Base-by-base conservation (phyloP, 208 protist species). In the Vickermania ingenoplastis region DNA sequence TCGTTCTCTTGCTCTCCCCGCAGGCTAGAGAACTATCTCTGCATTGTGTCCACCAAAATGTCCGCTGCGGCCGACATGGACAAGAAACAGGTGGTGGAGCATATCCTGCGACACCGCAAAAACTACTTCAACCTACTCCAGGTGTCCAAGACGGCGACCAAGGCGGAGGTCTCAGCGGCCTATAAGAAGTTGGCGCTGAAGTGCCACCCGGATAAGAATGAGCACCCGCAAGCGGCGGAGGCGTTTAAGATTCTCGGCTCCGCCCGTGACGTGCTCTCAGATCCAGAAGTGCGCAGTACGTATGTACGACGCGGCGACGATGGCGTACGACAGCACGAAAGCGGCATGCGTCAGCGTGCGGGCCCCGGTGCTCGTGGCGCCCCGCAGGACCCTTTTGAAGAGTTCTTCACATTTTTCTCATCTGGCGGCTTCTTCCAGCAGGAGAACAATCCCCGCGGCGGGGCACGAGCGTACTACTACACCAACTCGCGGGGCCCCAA, bases 201-300 rank as follows among this genome's bases (percentile, higher is more conserved):
- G 63, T 94, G 87, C 50, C 92, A 97, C 61, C 92, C 92, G 2
- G 92, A 97, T 69, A 95, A 95, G 65, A 94, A 92, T 68, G 90
- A 84, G 53, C 65, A 90, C 54, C 56, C 70, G 14, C 61, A 79
- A 51, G 79, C 92, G 13, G 75, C 61, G 13, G 92, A 97, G 50
- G 92, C 89, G 7, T 97, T 97, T 65, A 95, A 96, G 77, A 45
- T 92, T 26, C 71, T 97, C 4, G 79, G 86, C 30, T 77, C 71
- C 5, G 89, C 91, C 2, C 70, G 95, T 68, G 53, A 66, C 13
- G 82, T 74, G 13, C 62, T 97, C 23, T 75, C 68, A 14, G 91
- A 97, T 57, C 52, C 60, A 2, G 81, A 73, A 5, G 95, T 93
- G 73, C 73, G 91, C 2, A 63, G 70, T 23, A 80, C 91, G 30